Evolutionary conservation across 768 basidiomycete species (phyloP).

Genomic region (Rhodotorula toruloides): DNA sequence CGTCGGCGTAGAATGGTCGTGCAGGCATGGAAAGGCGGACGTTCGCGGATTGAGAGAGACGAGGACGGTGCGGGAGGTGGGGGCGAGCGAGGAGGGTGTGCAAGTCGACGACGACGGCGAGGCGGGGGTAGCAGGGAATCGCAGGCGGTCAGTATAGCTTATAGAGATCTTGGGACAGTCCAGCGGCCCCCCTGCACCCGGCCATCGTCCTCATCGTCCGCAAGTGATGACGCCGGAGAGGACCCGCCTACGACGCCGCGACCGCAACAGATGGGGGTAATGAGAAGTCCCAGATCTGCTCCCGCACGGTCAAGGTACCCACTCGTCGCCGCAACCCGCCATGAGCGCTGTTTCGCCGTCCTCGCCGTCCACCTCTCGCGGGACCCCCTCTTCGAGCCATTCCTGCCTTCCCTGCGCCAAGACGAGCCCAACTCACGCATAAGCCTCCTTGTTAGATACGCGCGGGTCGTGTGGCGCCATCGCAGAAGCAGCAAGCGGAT

Average conservation of each 20-base stretch:
- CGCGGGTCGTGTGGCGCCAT: conserved; percentile 29
- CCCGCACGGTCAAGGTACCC: too few species aligned
- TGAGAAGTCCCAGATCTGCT: too few species aligned
- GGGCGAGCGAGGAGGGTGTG: not conserved
- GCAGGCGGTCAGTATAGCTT: not conserved
- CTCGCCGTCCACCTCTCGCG: not conserved
- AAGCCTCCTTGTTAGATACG: conserved; percentile 32
- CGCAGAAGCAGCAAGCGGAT: not conserved
- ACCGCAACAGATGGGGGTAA: not conserved
- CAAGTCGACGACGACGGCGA: not conserved
- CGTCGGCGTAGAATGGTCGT: not conserved
- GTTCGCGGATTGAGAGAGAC: too few species aligned
- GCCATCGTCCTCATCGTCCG: not conserved
- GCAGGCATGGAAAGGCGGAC: not conserved
- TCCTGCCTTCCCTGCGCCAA: not conserved
- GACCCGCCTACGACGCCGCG: not conserved
- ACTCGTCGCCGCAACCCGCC: not conserved
- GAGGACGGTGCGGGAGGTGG: too few species aligned
- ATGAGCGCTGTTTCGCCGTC: not conserved
- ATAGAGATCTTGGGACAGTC: not conserved
- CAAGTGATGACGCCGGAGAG: not conserved
- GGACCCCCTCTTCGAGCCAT: not conserved
- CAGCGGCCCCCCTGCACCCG: not conserved
- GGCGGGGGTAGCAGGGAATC: not conserved
- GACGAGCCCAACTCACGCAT: conserved; percentile 2